These are phyloP conservation scores for Leccinum uliginosum DNA, from an alignment of 768 basidiomycete genomes.

Conservation along the genomic window DNA sequence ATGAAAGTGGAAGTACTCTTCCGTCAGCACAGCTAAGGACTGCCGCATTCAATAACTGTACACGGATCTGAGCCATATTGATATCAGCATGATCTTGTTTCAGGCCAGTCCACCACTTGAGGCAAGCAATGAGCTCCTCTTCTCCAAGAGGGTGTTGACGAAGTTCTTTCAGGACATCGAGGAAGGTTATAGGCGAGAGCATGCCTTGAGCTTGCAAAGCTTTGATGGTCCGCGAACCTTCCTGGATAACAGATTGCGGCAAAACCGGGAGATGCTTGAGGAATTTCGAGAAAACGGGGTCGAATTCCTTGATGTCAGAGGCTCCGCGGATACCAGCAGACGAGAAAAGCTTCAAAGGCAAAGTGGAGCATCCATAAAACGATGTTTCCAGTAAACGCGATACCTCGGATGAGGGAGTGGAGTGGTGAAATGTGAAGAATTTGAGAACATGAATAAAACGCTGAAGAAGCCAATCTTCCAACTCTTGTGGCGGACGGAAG, in stretches of 20 bases:
- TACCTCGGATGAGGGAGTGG: conserved; percentile 83
- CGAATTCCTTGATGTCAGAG: conserved; percentile 48
- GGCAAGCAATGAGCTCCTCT: conserved; percentile 72
- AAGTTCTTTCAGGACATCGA: conserved; percentile 80
- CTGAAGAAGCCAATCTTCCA: conserved; percentile 47
- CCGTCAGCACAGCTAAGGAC: conserved; percentile 51
- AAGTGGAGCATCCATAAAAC: conserved; percentile 38
- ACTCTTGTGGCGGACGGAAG: conserved; percentile 34
- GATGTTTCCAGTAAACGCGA: conserved; percentile 64
- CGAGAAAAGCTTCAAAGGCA: conserved; percentile 6
- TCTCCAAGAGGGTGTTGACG: conserved; percentile 63
- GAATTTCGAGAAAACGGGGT: conserved; percentile 67
- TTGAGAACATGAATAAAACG: conserved; percentile 75
- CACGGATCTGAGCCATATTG: conserved; percentile 44
- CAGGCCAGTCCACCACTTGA: conserved; percentile 78
- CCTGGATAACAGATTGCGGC: conserved; percentile 52
- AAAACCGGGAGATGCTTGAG: conserved; percentile 74
- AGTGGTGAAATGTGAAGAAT: conserved; percentile 86
- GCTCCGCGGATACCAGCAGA: conserved; percentile 10
- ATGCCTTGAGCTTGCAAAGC: conserved; percentile 58
- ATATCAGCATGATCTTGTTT: conserved; percentile 32
- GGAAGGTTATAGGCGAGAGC: conserved; percentile 71
- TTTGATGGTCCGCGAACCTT: conserved; percentile 57
- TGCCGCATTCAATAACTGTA: conserved; percentile 66
- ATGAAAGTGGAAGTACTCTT: conserved; percentile 62